Evolutionary conservation across 495 filamentous ascomycete species (phyloP).

Genomic region (Sphaerosporella brunnea): DNA sequence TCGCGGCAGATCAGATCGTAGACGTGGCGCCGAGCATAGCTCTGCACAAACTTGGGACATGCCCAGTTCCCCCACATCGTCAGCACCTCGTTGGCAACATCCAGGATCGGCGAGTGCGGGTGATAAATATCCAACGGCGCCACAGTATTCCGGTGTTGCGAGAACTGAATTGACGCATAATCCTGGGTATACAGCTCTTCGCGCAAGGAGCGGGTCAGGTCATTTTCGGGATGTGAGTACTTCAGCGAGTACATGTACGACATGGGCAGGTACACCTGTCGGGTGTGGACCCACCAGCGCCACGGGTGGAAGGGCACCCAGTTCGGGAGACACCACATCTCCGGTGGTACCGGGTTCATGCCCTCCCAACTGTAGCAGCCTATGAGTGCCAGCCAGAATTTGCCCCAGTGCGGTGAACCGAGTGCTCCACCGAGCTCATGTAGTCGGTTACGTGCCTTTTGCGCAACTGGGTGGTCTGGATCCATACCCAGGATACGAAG

Average conservation of each 20-base stretch:
- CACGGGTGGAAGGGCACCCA: conserved; percentile 91
- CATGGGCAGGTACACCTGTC: conserved; percentile 84
- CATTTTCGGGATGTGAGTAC: conserved; percentile 52
- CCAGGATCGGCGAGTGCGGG: conserved; percentile 71
- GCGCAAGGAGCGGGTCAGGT: conserved; percentile 51
- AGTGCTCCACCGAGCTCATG: conserved; percentile 75
- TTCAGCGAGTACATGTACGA: conserved; percentile 68
- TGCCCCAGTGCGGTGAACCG: conserved; percentile 81
- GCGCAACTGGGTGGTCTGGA: conserved; percentile 67
- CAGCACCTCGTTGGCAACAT: conserved; percentile 53
- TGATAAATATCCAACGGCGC: conserved; percentile 72
- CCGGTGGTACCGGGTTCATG: conserved; percentile 83
- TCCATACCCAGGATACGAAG: conserved; percentile 76
- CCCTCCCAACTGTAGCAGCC: conserved; percentile 77
- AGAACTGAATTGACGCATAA: conserved; percentile 61
- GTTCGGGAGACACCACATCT: conserved; percentile 87
- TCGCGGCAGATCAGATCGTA: conserved; percentile 69
- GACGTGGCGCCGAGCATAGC: conserved; percentile 39
- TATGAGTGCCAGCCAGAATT: conserved; percentile 76
- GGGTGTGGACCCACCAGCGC: conserved; percentile 98
- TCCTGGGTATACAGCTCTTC: conserved; percentile 72
- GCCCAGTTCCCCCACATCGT: conserved; percentile 44
- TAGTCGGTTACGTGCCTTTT: conserved; percentile 66
- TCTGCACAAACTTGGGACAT: conserved; percentile 57
- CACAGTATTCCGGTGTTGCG: conserved; percentile 64